These are phyloP conservation scores for Boletellus deceptivus DNA, from an alignment of 1,284 basidiomycete species.

Conservation along the genomic window DNA sequence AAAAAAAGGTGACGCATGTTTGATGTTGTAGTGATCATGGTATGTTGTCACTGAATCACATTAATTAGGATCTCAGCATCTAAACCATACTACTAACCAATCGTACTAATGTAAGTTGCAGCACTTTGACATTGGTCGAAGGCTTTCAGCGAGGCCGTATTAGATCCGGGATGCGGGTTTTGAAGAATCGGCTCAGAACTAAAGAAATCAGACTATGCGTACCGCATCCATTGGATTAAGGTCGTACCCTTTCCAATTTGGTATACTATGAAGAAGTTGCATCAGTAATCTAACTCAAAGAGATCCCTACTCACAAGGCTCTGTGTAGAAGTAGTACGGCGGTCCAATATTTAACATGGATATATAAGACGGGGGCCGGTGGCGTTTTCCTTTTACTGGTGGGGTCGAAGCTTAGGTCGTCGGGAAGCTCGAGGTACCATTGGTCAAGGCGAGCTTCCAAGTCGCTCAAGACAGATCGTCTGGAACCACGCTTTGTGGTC, in stretches of 20 bases:
- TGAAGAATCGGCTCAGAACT: constrained; percentile 44
- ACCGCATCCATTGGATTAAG: not conserved
- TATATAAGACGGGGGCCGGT: constrained; percentile 63
- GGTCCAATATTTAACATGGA: constrained; percentile 80
- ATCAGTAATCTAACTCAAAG: constrained; percentile 5
- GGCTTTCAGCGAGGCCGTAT: constrained; percentile 49
- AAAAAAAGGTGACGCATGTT: constrained; percentile 65
- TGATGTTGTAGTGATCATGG: constrained; percentile 60
- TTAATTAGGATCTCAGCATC: constrained; percentile 5
- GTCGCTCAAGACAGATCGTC: constrained; percentile 48
- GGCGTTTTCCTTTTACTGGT: constrained; percentile 50
- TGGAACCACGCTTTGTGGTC: constrained; percentile 42
- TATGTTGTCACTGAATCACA: constrained; percentile 52
- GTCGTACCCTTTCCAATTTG: constrained; percentile 60
- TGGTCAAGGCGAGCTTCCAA: constrained; percentile 72
- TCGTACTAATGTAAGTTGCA: constrained; percentile 69
- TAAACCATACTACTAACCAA: constrained; percentile 44
- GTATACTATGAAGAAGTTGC: constrained; percentile 46
- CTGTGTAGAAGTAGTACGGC: constrained; percentile 76
- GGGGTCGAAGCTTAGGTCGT: constrained; percentile 59
- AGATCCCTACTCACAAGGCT: constrained; percentile 63
- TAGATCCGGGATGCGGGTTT: constrained; percentile 38
- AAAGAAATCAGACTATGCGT: constrained; percentile 7
- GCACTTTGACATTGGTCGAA: constrained; percentile 78
- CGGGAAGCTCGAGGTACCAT: constrained; percentile 74